Evolutionary conservation across 148 eudicot genomes (phyloP).

Genomic region (Agrostemma githago): DNA sequence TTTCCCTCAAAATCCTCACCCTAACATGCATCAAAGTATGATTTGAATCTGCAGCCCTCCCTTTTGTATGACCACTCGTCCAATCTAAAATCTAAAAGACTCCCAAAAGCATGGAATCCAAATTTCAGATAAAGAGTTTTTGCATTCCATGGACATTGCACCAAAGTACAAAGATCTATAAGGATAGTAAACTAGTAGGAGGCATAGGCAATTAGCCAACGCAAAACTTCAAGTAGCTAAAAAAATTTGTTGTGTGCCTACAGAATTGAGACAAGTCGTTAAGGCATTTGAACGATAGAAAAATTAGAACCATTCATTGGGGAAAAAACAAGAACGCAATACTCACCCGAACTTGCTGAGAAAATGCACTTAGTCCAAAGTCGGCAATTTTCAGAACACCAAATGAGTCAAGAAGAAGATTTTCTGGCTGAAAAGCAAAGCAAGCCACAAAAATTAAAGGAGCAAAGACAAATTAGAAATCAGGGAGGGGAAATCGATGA

Average conservation of each 20-base stretch:
- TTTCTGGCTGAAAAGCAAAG: conserved; percentile 56
- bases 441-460: neutral
- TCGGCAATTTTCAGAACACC: conserved; percentile 88
- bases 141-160: neutral
- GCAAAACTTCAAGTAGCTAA: neutral
- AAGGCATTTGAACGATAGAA: neutral
- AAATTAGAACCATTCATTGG: neutral
- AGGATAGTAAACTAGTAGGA: neutral
- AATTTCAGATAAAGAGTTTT: neutral
- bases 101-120: neutral
- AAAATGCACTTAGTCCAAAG: conserved; percentile 81
- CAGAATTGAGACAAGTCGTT: neutral
- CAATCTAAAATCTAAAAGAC: neutral
- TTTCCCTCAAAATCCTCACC: too few species aligned
- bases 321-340: conserved; percentile 1
- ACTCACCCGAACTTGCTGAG: conserved; percentile 73
- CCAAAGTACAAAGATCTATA: neutral
- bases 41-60: neutral
- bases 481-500: neutral
- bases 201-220: neutral
- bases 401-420: conserved; percentile 67
- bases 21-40: too few species aligned
- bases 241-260: neutral
- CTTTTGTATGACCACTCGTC: neutral
- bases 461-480: neutral